These are phyloP conservation scores for Globisporangium barbulae DNA, from an alignment of 352 stramenopile genomes.

Conservation along the genomic window DNA sequence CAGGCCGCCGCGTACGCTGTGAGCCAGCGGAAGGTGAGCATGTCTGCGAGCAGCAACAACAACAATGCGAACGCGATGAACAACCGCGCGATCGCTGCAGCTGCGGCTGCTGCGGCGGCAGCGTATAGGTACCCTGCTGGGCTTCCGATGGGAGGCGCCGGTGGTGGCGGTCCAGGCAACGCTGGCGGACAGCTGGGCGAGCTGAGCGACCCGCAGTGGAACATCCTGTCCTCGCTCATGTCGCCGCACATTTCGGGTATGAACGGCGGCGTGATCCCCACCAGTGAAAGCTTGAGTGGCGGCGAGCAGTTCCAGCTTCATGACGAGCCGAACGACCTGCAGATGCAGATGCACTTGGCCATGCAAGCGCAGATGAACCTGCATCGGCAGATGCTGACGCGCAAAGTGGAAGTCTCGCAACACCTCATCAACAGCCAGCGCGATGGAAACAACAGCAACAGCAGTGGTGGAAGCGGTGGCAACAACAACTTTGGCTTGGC, in stretches of 20 bases:
- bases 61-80: conserved; percentile 9
- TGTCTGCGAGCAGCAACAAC: conserved; percentile 18
- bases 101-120: conserved; percentile 30
- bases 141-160: conserved; percentile 11
- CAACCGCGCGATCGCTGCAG: conserved; percentile 20
- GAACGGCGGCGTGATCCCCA: conserved; percentile 16
- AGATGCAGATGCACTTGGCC: conserved; percentile 82
- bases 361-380: conserved; percentile 90
- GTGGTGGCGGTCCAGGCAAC: neutral
- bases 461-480: neutral
- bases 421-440: conserved; percentile 30
- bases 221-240: conserved; percentile 74
- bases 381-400: conserved; percentile 84
- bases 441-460: conserved; percentile 21
- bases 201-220: conserved; percentile 75
- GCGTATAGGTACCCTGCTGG: conserved; percentile 38
- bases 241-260: conserved; percentile 57
- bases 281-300: conserved; percentile 30
- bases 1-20: conserved; percentile 14
- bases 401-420: conserved; percentile 82
- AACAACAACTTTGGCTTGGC: conserved; percentile 14
- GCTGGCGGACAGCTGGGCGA: conserved; percentile 25
- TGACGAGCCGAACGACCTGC: conserved; percentile 56
- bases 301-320: conserved; percentile 56
- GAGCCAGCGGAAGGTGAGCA: conserved; percentile 14